These are phyloP conservation scores for Fusarium oxysporum DNA, from an alignment of 2,329 filamentous ascomycete genomes.

Conservation along the genomic window DNA sequence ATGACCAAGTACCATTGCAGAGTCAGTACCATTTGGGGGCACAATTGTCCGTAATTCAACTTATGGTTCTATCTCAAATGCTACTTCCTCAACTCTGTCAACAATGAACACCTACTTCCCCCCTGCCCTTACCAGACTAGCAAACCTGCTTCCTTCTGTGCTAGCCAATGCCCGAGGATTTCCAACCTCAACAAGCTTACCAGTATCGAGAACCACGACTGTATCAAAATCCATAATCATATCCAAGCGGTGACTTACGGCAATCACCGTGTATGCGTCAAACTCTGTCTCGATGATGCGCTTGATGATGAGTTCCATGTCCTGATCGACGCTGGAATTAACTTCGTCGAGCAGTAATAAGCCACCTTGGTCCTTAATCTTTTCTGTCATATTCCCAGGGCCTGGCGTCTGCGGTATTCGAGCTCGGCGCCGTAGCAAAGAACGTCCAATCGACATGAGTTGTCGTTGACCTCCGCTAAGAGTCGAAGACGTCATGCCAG, in stretches of 20 bases:
- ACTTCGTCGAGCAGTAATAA: constrained; percentile 58
- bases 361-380: constrained; percentile 13
- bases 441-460: constrained; percentile 71
- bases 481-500: constrained; percentile 57
- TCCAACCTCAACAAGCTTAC: constrained; percentile 56
- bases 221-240: constrained; percentile 64
- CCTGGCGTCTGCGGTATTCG: constrained; percentile 12
- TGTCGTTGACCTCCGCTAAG: constrained; percentile 71
- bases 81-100: no score
- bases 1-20: no score
- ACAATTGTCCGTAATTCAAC: no score
- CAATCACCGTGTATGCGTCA: constrained; percentile 63
- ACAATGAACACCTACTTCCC: neutral
- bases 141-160: constrained; percentile 43
- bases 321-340: constrained; percentile 55
- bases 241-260: constrained; percentile 58
- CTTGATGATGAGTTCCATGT: constrained; percentile 56
- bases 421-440: constrained; percentile 58
- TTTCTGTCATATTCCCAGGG: neutral
- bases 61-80: no score
- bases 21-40: no score
- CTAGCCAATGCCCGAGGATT: constrained; percentile 37
- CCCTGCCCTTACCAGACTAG: constrained; percentile 34
- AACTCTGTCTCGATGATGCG: constrained; percentile 55
- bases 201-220: constrained; percentile 62